These are phyloP conservation scores for Aspergillus ustus DNA, from an alignment of 2,329 filamentous ascomycete species.

Conservation along the genomic window DNA sequence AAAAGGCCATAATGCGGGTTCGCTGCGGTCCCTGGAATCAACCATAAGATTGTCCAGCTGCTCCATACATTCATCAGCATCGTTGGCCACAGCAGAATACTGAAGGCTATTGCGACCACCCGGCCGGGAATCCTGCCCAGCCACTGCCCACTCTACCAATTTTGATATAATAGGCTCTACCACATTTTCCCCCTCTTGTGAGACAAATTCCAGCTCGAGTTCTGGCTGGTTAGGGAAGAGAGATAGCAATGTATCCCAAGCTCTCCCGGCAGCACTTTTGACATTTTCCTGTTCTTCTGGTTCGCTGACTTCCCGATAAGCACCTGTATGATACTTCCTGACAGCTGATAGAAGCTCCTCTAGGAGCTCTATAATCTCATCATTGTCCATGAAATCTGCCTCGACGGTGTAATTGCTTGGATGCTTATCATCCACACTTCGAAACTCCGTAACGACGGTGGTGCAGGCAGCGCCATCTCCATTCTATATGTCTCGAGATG, in stretches of 20 bases:
- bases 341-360: constrained; percentile 21
- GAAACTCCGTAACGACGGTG: constrained; percentile 26
- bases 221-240: constrained; percentile 21
- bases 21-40: neutral
- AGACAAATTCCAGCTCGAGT: constrained; percentile 20
- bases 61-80: constrained; percentile 21
- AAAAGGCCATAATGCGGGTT: constrained; percentile 27
- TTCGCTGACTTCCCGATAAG: constrained; percentile 9
- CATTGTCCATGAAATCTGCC: constrained; percentile 19
- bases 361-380: constrained; percentile 23
- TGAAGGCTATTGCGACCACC: constrained; percentile 18
- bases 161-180: constrained; percentile 9
- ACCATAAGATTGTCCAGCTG: constrained; percentile 24
- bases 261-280: constrained; percentile 12
- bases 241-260: constrained; percentile 22
- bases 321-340: constrained; percentile 13
- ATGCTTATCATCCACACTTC: constrained; percentile 16
- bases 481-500: constrained; percentile 9
- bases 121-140: constrained; percentile 13
- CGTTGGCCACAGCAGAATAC: constrained; percentile 5
- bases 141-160: constrained; percentile 19
- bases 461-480: constrained; percentile 24
- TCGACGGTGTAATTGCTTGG: constrained; percentile 21
- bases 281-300: constrained; percentile 18
- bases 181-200: constrained; percentile 6